Evolutionary conservation across 345 rosid species (phyloP).

Genomic region (Capsella bursapastoris): DNA sequence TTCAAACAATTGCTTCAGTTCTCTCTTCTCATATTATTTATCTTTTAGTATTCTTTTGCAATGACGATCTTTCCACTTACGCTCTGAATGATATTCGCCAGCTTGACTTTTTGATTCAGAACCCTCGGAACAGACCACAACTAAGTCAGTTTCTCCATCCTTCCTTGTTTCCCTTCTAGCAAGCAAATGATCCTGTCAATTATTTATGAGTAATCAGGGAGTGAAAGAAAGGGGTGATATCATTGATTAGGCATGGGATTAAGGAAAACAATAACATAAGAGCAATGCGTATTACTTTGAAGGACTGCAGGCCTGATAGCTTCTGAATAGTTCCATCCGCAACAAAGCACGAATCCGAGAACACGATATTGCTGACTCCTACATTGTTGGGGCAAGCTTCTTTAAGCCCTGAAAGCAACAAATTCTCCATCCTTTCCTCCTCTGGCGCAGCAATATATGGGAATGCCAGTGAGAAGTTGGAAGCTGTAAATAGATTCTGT

Average conservation of each 20-base stretch:
- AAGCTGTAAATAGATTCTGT: constrained; percentile 65
- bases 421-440: constrained; percentile 74
- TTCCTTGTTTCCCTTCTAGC: constrained; percentile 65
- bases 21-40: constrained; percentile 13
- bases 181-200: constrained; percentile 67
- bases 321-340: constrained; percentile 66
- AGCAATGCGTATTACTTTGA: constrained; percentile 55
- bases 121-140: constrained; percentile 71
- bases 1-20: constrained; percentile 11
- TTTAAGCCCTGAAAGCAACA: constrained; percentile 68
- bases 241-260: background rate
- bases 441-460: constrained; percentile 78
- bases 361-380: constrained; percentile 58
- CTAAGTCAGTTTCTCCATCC: constrained; percentile 68
- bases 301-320: constrained; percentile 61
- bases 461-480: constrained; percentile 93
- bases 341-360: constrained; percentile 74
- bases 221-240: constrained; percentile 11
- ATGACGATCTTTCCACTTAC: constrained; percentile 50
- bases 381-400: constrained; percentile 66
- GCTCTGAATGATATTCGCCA: constrained; percentile 57
- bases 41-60: constrained; percentile 4
- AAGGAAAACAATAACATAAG: background rate
- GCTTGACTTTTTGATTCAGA: constrained; percentile 47
- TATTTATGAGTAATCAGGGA: constrained; percentile 13